Evolutionary conservation across 129 eudicot species (phyloP), one percentile per base, ranked within the genome.

Genomic region (Flaveria linearis): DNA sequence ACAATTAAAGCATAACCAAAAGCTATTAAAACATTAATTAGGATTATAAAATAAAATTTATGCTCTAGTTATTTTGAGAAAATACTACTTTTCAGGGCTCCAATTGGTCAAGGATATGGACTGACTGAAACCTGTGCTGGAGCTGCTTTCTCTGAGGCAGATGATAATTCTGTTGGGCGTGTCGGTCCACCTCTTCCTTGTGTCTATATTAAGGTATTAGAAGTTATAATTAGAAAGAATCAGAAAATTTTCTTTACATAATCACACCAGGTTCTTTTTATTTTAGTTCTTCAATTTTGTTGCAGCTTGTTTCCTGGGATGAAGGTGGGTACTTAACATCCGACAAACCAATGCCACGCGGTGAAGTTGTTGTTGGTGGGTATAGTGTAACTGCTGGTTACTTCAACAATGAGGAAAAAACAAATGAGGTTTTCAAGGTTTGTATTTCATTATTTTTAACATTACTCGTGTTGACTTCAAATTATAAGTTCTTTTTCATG

Each of bases 111-210:
- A 94, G 98, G 96, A 72, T 94, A 94, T 80, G 98, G 98, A 41
- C 82, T 94, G 80, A 94, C 98, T n/a, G 98, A 94, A 81, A 94
- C 98, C 9, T 91, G 90, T 76, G 97, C 97, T 57, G 98, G 98
- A 71, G 98, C 90, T 81, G 88, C 98, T 60, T 94, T 94, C 68
- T 86, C 97, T 17, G 98, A 94, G 88, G 73, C 70, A 68, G 98
- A 94, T 83, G 98, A 94, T 76, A 25, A 61, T 80, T 82, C 91
- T 71, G 98, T 91, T 77, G 98, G 98, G 42, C 98, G 98, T 74
- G 97, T 91, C 74, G 98, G 98, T 58, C 98, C 98, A 63, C 97
- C 98, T 75, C 92, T 94, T 83, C 97, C 98, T 79, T 91, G 97
- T 81, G 82, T 83, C 71, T 94, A 88, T 76, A 87, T 94, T 50